A percentile compares a stretch with the other conserved stretches of the same genome.
These are phyloP conservation scores for Linanthus parryae DNA, from an alignment of 148 eudicot genomes.

Conservation along the genomic window DNA sequence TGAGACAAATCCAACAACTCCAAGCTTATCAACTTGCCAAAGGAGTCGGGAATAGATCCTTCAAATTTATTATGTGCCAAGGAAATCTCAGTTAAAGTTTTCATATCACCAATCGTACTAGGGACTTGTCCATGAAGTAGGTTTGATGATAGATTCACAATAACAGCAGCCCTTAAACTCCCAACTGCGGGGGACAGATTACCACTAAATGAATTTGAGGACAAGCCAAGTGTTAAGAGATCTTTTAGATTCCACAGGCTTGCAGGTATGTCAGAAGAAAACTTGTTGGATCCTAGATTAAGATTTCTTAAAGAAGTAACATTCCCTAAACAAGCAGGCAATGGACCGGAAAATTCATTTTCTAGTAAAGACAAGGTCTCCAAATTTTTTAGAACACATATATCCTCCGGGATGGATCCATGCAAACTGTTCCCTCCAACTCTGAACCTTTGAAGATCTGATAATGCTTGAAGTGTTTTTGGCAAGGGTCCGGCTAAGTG, in stretches of 20 bases:
- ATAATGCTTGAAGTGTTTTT: not conserved
- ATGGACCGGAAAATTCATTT: not conserved
- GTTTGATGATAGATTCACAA: not conserved
- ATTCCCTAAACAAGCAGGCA: not conserved
- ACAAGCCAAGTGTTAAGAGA: not conserved
- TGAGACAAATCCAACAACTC: conserved; percentile 2
- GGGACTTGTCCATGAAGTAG: not conserved
- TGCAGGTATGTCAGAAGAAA: not conserved
- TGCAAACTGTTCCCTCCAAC: not conserved
- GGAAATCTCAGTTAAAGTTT: not conserved
- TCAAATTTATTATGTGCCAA: not conserved
- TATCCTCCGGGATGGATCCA: not conserved
- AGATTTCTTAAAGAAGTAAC: not conserved
- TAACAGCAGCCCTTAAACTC: not conserved
- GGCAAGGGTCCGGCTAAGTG: not conserved
- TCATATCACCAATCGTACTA: not conserved
- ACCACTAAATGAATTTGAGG: not conserved
- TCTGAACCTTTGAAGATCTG: not conserved
- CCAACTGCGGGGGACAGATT: not conserved
- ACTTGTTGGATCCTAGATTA: not conserved
- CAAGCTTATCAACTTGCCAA: not conserved
- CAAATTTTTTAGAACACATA: not conserved
- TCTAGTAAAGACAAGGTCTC: not conserved
- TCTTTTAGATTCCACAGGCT: not conserved
- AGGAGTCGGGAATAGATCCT: conserved; percentile 3